These are phyloP conservation scores for Tulasnella sp. DNA, from an alignment of 768 basidiomycete genomes.

Conservation along the genomic window DNA sequence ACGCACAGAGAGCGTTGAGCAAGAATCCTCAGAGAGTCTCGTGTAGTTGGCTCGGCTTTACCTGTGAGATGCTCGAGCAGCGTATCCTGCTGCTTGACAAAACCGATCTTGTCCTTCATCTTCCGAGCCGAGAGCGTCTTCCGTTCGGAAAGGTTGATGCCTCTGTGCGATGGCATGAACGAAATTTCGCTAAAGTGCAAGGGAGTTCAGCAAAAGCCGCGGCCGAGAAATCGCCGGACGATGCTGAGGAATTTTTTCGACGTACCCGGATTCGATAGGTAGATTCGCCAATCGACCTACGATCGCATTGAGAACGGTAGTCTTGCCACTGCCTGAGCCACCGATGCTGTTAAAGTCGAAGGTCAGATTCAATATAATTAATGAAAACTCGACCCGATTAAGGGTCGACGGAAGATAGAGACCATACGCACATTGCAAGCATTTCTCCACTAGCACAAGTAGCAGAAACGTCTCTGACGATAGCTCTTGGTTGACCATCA, in stretches of 20 bases:
- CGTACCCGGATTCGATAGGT: constrained; percentile 42
- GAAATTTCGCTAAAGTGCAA: constrained; percentile 1
- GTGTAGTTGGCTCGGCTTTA: constrained; percentile 28
- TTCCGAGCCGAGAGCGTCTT: constrained; percentile 38
- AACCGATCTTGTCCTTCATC: constrained; percentile 46
- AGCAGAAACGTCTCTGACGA: constrained; percentile 43
- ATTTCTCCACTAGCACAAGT: constrained; percentile 46
- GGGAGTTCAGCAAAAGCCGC: constrained; percentile 19
- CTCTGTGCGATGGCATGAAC: constrained; percentile 22
- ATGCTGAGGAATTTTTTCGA: constrained; percentile 28
- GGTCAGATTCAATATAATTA: too few species aligned
- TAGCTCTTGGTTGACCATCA: constrained; percentile 37
- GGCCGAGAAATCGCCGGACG: not conserved
- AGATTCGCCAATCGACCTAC: constrained; percentile 43
- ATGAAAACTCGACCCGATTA: not conserved
- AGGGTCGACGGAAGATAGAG: not conserved
- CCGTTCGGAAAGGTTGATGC: constrained; percentile 17
- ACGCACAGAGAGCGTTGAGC: not conserved
- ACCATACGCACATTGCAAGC: constrained; percentile 46
- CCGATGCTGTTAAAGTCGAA: constrained; percentile 38
- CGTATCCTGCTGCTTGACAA: constrained; percentile 49
- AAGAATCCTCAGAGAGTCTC: not conserved
- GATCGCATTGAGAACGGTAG: constrained; percentile 46
- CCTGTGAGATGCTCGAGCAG: constrained; percentile 49
- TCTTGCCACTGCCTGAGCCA: constrained; percentile 45